phyloP scores from a whole-genome alignment of 352 stramenopile genomes.

The Porosira glacialis region DNA sequence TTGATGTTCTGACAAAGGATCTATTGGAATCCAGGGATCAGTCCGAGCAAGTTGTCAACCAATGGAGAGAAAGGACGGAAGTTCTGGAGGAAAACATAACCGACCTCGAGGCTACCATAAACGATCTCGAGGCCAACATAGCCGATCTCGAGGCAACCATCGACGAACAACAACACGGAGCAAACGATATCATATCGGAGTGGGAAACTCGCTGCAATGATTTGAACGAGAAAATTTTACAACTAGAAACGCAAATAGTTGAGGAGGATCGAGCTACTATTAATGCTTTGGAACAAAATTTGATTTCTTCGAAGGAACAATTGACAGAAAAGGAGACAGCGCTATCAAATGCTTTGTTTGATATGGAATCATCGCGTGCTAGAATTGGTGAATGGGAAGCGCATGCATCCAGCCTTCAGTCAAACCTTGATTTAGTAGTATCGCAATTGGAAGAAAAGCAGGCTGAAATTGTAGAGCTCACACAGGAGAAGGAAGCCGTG shows the following conservation, averaged over 20 bases:
- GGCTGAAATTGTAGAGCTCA: too few relatives aligned
- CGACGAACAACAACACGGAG: conserved; percentile 38
- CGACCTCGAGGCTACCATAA: conserved; percentile 47
- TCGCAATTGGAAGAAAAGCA: too few relatives aligned
- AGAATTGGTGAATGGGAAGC: too few relatives aligned
- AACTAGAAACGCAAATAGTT: conserved; percentile 15
- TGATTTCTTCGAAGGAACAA: conserved; percentile 20
- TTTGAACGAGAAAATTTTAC: conserved; percentile 5
- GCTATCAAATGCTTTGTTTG: conserved; percentile 8
- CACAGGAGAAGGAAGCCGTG: too few relatives aligned
- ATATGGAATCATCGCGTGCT: too few relatives aligned
- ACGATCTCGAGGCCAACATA: too few relatives aligned
- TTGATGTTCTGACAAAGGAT: conserved; percentile 40
- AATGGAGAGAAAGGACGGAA: not conserved
- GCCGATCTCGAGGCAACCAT: conserved; percentile 33
- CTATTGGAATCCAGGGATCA: conserved; percentile 48
- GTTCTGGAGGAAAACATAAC: conserved; percentile 19
- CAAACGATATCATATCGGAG: conserved; percentile 61
- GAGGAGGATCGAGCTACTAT: too few relatives aligned
- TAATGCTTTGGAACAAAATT: conserved; percentile 15
- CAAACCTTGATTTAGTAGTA: too few relatives aligned
- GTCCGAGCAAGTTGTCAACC: conserved; percentile 32
- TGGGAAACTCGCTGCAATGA: conserved; percentile 17
- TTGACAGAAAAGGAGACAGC: conserved; percentile 8
- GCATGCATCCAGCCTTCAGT: too few relatives aligned